Percentiles rank a stretch among this genome's conserved stretches.
phyloP scores from a whole-genome alignment of 1,139 yeast genomes.

The Taphrina pruni region DNA sequence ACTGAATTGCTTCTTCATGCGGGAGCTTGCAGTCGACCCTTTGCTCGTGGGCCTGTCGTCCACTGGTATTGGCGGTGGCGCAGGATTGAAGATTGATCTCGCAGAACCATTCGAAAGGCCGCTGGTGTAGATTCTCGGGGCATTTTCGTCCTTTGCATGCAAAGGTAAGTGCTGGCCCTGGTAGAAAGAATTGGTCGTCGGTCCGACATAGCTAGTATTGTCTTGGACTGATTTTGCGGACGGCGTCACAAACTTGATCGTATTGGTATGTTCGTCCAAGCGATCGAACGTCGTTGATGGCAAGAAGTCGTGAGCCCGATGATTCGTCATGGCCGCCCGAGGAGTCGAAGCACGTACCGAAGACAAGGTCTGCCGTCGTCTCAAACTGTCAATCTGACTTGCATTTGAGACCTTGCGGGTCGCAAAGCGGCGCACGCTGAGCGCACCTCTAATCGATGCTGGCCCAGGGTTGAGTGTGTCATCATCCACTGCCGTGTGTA shows the following conservation, averaged over 20 bases:
- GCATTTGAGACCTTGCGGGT: conserved; percentile 32
- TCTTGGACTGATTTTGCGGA: conserved; percentile 3
- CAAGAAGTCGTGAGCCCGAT: background rate
- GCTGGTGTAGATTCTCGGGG: background rate
- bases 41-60: conserved; percentile 12
- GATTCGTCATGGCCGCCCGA: background rate
- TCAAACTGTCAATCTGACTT: conserved; percentile 8
- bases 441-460: conserved; percentile 37
- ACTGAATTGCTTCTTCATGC: conserved; percentile 29
- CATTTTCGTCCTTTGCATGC: conserved; percentile 18
- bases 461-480: conserved; percentile 37
- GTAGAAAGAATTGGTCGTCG: background rate
- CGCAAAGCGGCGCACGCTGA: conserved; percentile 30
- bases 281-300: conserved; percentile 7
- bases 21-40: conserved; percentile 8
- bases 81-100: background rate
- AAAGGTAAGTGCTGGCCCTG: conserved; percentile 14
- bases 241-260: conserved; percentile 13
- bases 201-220: background rate
- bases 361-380: conserved; percentile 19
- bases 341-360: conserved; percentile 4
- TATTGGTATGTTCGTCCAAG: conserved; percentile 4
- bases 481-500: conserved; percentile 26
- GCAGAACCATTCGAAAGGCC: background rate
- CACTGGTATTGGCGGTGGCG: background rate